phyloP scores from a whole-genome alignment of 345 rosid genomes.

The Jatropha curcas region DNA sequence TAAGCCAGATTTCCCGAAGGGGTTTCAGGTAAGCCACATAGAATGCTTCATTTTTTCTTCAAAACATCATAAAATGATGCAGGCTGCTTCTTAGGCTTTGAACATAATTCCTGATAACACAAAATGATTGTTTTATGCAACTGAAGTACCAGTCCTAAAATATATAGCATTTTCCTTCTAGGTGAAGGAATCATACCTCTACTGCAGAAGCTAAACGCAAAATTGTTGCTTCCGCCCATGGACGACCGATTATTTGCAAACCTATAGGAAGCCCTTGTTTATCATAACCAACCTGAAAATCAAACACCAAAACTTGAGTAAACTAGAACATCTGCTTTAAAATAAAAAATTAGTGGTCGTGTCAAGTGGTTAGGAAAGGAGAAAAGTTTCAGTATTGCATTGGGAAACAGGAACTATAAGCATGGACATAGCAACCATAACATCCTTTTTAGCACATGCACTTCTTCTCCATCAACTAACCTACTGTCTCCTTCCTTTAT shows the following conservation, averaged over 20 bases:
- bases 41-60: conserved; percentile 24
- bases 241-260: conserved; percentile 72
- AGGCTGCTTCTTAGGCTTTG: conserved; percentile 58
- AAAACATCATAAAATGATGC: conserved; percentile 57
- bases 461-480: not conserved
- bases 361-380: too few relatives aligned
- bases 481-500: not conserved
- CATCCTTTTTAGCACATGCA: not conserved
- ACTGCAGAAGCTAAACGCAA: conserved; percentile 66
- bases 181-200: conserved; percentile 43
- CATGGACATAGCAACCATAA: not conserved
- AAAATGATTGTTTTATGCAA: not conserved
- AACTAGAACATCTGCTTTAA: not conserved
- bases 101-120: conserved; percentile 56
- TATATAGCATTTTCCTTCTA: not conserved
- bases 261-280: conserved; percentile 89
- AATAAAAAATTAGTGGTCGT: too few relatives aligned
- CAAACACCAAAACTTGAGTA: not conserved
- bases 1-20: not conserved
- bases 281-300: conserved; percentile 75
- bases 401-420: not conserved
- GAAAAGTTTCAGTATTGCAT: not conserved
- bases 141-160: not conserved
- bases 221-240: conserved; percentile 84
- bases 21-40: not conserved